Evolutionary conservation across 108 stramenopile genomes (phyloP).

Genomic region (Pelagomonas calceolata): DNA sequence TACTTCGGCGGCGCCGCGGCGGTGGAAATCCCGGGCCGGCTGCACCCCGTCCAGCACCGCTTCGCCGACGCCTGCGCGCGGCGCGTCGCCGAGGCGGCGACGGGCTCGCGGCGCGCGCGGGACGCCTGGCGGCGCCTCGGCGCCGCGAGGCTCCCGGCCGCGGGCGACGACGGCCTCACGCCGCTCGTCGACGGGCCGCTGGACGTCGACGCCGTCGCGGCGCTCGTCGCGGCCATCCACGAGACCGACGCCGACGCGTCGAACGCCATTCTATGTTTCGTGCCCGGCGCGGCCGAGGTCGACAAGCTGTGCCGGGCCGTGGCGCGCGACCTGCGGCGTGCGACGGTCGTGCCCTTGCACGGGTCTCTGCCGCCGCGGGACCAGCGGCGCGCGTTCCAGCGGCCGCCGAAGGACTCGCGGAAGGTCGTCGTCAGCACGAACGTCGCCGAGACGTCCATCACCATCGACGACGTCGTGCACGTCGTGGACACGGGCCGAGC

Average conservation of each 20-base stretch:
- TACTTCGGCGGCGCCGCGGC: slow-evolving; percentile 56
- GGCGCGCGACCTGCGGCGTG: background rate
- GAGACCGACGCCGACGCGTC: background rate
- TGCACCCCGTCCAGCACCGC: slow-evolving; percentile 23
- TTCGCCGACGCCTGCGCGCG: background rate
- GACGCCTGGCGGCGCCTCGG: background rate
- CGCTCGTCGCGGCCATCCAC: background rate
- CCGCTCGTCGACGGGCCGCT: slow-evolving; percentile 6
- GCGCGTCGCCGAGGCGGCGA: background rate
- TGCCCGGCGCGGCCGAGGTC: slow-evolving; percentile 71
- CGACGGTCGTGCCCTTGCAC: slow-evolving; percentile 62
- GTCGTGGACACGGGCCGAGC: slow-evolving; percentile 26
- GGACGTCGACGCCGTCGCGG: slow-evolving; percentile 6
- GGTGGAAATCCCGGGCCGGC: slow-evolving; percentile 42
- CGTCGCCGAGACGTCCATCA: slow-evolving; percentile 56
- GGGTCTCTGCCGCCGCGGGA: slow-evolving; percentile 60
- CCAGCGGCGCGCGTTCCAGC: slow-evolving; percentile 60
- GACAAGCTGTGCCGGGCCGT: slow-evolving; percentile 13
- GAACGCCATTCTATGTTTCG: slow-evolving; percentile 73
- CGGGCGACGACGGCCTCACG: background rate
- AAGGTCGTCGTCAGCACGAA: slow-evolving; percentile 77
- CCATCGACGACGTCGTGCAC: slow-evolving; percentile 43
- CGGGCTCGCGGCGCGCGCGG: background rate
- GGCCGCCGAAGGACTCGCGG: slow-evolving; percentile 31
- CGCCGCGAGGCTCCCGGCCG: no score